Evolutionary conservation across 1,284 basidiomycete genomes (phyloP).

Genomic region (Ustilago bromivora): DNA sequence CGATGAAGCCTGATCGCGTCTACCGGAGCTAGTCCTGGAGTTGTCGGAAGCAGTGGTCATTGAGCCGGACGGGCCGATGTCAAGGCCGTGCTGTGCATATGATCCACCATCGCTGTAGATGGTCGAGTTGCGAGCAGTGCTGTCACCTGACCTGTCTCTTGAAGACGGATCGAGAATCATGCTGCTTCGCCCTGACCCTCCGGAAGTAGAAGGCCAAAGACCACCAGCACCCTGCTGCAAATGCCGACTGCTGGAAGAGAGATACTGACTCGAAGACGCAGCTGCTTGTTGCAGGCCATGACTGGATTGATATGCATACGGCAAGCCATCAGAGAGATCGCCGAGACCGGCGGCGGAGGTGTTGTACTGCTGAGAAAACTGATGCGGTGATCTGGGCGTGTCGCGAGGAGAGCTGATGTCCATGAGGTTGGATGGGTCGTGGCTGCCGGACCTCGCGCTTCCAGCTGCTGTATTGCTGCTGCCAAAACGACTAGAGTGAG

Average conservation of each 20-base stretch:
- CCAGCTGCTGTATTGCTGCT: constrained; percentile 18
- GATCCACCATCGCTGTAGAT: constrained; percentile 38
- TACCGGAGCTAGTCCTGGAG: constrained; percentile 32
- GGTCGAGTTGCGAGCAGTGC: constrained; percentile 36
- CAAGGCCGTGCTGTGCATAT: constrained; percentile 42
- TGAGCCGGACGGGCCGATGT: constrained; percentile 35
- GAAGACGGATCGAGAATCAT: constrained; percentile 40
- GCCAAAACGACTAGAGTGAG: constrained; percentile 32
- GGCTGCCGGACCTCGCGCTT: constrained; percentile 14
- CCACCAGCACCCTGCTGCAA: constrained; percentile 16
- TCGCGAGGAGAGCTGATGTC: constrained; percentile 38
- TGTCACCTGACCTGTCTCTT: constrained; percentile 30
- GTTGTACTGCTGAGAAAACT: constrained; percentile 32
- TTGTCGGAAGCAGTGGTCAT: constrained; percentile 53
- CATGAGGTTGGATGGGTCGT: constrained; percentile 38
- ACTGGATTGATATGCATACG: constrained; percentile 42
- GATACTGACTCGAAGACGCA: constrained; percentile 18
- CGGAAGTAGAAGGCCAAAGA: constrained; percentile 29
- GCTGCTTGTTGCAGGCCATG: constrained; percentile 24
- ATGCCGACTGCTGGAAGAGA: constrained; percentile 11
- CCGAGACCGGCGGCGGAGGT: constrained; percentile 28
- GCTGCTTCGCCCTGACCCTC: constrained; percentile 27
- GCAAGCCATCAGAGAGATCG: constrained; percentile 42
- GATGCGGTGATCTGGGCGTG: constrained; percentile 32
- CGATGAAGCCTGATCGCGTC: constrained; percentile 19